Conservation (phyloP, 176 grass and related monocot genomes). For the Hyparrhenia diplandra region DNA sequence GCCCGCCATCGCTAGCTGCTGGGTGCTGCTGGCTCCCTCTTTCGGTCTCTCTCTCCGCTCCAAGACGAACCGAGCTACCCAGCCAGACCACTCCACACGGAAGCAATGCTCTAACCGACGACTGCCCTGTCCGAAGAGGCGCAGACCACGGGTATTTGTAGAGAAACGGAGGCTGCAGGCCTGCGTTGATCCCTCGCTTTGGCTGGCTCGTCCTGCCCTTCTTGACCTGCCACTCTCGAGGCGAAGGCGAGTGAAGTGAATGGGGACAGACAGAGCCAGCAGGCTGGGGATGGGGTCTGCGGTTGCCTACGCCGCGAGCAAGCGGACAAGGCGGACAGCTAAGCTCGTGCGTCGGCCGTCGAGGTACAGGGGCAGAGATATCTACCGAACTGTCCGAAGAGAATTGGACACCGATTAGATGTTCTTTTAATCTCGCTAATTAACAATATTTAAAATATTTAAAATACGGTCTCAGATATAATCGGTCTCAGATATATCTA, state of each 20-base stretch:
- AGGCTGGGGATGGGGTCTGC: not conserved
- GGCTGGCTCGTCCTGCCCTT: no score
- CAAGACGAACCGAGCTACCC: not conserved
- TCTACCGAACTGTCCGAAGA: not conserved
- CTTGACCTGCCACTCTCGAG: no score
- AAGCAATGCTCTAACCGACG: conserved; percentile 35
- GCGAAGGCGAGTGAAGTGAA: no score
- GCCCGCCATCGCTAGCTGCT: conserved; percentile 40
- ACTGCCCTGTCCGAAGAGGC: not conserved
- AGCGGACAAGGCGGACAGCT: no score
- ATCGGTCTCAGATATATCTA: not conserved
- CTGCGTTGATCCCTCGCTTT: no score
- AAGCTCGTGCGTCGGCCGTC: not conserved
- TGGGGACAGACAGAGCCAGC: not conserved
- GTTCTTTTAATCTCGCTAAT: not conserved
- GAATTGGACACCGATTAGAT: not conserved
- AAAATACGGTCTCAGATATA: not conserved
- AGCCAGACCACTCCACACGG: not conserved
- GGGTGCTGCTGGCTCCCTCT: not conserved
- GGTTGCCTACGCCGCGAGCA: not conserved
- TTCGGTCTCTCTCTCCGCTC: not conserved
- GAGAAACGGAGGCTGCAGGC: no score
- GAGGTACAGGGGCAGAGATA: no score
- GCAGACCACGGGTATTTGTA: no score
- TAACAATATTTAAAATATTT: not conserved